Evolutionary conservation across 73 alveolate species (phyloP), one percentile per base, ranked within the genome.

Genomic region (Blepharisma stoltei): DNA sequence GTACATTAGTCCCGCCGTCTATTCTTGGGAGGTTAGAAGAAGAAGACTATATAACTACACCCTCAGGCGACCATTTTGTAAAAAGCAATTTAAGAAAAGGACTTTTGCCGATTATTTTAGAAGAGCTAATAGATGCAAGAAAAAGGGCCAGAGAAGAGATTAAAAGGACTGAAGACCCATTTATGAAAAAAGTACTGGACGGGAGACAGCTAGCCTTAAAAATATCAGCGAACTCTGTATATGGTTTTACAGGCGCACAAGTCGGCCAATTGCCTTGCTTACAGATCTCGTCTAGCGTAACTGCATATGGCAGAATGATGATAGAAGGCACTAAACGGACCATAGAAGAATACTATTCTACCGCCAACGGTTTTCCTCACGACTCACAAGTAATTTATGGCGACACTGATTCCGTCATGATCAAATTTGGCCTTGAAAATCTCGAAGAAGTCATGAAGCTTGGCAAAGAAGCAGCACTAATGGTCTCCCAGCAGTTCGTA

Each of bases 231-330:
- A 97, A 97, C 89, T 95, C 99, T 23, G 99, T 97, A 21, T 97
- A 97, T 86, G 99, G 99, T 25, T 97, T 97, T 70, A 97, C 99
- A 37, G 99, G 99, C 25, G 99, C 99, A 21, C 84, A 95, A 67
- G 97, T 92, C 21, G 99, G 99, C n/a, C 90, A 89, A 71, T 82
- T 97, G 48, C 99, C 99, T 20, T 97, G 99, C 83, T 83, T 96
- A 25, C 99, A 89, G 81, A 97, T 97, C 66, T 95, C 99, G 1
- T 89, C 98, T 21, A 76, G 87, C 46, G 98, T 93, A 14, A 93
- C 98, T 23, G 95, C 98, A 2, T 93, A 90, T 75, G 98, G 99
- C 9, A 91, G 98, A 55, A 54, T 83, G 48, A 95, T 95, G 98
- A 89, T 92, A 7, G 93, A 88, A 38, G 67, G 55, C 54, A 89